phyloP scores from a whole-genome alignment of 2,329 filamentous ascomycete genomes.

The Tolypocladium guangdongense region DNA sequence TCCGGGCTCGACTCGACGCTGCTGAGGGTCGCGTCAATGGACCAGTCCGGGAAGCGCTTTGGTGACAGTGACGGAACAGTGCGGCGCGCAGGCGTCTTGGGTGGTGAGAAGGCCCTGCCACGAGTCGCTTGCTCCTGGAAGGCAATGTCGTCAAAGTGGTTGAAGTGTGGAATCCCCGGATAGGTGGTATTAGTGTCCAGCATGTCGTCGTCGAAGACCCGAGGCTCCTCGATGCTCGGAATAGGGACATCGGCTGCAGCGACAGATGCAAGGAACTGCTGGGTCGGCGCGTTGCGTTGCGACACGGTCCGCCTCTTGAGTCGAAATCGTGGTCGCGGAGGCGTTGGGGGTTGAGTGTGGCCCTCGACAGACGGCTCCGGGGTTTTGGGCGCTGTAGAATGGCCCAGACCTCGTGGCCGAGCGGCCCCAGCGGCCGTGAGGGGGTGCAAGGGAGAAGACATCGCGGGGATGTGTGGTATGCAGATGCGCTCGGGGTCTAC shows the following conservation, averaged over 20 bases:
- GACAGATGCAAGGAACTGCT: slow-evolving; percentile 57
- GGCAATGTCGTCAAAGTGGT: slow-evolving; percentile 20
- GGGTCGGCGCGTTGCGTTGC: slow-evolving; percentile 44
- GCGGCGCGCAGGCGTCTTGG: slow-evolving; percentile 47
- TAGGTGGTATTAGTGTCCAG: slow-evolving; percentile 21
- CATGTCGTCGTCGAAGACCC: slow-evolving; percentile 32
- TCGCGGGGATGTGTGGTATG: slow-evolving; percentile 11
- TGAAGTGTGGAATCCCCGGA: slow-evolving; percentile 21
- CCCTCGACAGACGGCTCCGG: slow-evolving; percentile 36
- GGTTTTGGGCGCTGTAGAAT: slow-evolving; percentile 32
- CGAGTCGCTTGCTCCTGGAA: slow-evolving; percentile 19
- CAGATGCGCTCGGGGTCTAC: slow-evolving; percentile 2
- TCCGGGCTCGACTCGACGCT: slow-evolving; percentile 48
- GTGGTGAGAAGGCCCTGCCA: slow-evolving; percentile 37
- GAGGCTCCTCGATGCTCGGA: slow-evolving; percentile 51
- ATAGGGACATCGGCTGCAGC: slow-evolving; percentile 54
- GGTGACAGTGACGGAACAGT: slow-evolving; percentile 31
- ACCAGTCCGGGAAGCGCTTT: slow-evolving; percentile 46
- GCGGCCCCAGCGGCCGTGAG: slow-evolving; percentile 32
- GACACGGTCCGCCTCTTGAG: slow-evolving; percentile 45
- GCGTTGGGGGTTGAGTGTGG: slow-evolving; percentile 31
- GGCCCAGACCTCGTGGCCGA: slow-evolving; percentile 32
- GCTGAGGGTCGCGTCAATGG: slow-evolving; percentile 44
- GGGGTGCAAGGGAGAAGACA: slow-evolving; percentile 36
- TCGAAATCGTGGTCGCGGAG: slow-evolving; percentile 41